These are phyloP conservation scores for Micractinium sp. DNA, from an alignment of 139 green algal species.

Conservation along the genomic window DNA sequence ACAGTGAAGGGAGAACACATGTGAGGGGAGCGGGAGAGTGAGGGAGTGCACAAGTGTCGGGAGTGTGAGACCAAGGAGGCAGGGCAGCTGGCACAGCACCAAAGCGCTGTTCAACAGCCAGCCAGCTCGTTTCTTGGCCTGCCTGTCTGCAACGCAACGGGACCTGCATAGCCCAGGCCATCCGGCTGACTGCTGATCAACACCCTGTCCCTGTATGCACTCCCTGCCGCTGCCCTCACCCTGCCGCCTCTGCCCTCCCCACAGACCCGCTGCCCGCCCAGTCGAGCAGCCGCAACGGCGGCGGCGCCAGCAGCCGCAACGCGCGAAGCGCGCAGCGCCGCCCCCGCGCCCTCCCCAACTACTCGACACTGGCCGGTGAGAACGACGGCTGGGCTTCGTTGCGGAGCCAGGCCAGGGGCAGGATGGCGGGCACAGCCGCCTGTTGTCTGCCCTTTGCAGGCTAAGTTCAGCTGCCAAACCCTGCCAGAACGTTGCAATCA, in stretches of 20 bases:
- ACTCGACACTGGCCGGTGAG: slow-evolving; percentile 4
- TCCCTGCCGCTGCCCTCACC: neutral
- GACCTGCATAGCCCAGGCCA: neutral
- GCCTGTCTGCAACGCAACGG: no score
- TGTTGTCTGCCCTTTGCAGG: neutral
- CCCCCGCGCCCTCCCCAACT: slow-evolving; percentile 16
- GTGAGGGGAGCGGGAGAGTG: no score
- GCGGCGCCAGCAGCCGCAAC: neutral
- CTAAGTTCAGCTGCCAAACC: no score
- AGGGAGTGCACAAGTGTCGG: no score
- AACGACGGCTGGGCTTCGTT: neutral
- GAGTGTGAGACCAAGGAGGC: neutral
- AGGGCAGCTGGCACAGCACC: neutral
- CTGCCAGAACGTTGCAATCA: no score
- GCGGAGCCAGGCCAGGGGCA: no score
- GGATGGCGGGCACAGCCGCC: neutral
- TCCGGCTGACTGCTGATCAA: neutral
- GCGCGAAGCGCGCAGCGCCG: slow-evolving; percentile 1
- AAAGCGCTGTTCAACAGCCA: neutral
- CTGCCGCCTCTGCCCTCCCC: neutral
- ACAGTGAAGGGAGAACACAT: no score
- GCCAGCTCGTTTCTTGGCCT: no score
- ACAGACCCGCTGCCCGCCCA: slow-evolving; percentile 10
- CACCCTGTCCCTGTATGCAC: neutral
- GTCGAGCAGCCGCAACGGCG: neutral